Evolutionary conservation across 2,329 filamentous ascomycete genomes (phyloP).

Genomic region (Mycosphaerella arachidis): DNA sequence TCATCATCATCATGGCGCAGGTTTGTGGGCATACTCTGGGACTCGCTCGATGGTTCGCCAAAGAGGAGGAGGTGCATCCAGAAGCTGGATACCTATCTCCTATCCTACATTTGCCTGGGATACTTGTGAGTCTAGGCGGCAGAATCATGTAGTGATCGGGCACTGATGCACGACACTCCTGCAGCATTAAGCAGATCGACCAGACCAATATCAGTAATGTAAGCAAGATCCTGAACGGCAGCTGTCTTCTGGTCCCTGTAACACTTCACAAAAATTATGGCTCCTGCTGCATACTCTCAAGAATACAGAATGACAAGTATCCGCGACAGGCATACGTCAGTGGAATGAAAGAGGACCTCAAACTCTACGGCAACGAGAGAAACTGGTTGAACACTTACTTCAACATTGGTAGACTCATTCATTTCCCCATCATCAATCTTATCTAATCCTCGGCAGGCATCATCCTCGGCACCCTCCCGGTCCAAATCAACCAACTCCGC

Average conservation of each 20-base stretch:
- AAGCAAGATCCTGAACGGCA: neutral
- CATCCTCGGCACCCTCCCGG: slow-evolving; percentile 14
- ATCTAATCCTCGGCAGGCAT: neutral
- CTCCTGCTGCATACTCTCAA: neutral
- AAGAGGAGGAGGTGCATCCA: slow-evolving; percentile 11
- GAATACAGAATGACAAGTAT: neutral
- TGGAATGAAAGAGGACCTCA: slow-evolving; percentile 41
- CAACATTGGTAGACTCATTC: slow-evolving; percentile 4
- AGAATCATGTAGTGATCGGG: neutral
- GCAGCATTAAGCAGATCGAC: neutral
- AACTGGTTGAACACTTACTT: slow-evolving; percentile 26
- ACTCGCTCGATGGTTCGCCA: slow-evolving; percentile 11
- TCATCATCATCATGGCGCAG: slow-evolving; percentile 4
- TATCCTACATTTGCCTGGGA: slow-evolving; percentile 5
- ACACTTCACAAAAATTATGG: no score
- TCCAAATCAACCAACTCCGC: slow-evolving; percentile 9
- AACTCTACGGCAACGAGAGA: slow-evolving; percentile 36
- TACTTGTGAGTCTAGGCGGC: slow-evolving; percentile 6
- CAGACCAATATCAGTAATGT: neutral
- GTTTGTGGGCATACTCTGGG: slow-evolving; percentile 13
- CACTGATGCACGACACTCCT: no score
- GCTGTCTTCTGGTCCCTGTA: no score
- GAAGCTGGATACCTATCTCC: slow-evolving; percentile 5
- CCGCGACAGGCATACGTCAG: slow-evolving; percentile 32
- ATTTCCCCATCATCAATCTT: neutral